Evolutionary conservation across 805 yeast species (phyloP), one percentile per base, ranked within the genome.

Genomic region (Wickerhamomyces rabaulensis): DNA sequence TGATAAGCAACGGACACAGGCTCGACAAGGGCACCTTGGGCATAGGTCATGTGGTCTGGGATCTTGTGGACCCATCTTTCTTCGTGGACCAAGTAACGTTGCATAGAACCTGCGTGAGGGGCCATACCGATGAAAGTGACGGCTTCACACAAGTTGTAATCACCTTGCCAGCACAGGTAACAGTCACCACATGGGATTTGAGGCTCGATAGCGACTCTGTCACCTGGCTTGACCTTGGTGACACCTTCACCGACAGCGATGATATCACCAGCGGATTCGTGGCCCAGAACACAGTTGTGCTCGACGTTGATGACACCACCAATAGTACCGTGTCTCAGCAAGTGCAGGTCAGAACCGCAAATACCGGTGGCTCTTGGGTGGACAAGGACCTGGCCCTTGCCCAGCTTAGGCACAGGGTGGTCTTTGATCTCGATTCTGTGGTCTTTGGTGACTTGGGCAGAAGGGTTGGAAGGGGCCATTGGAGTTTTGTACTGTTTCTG

Each of bases 271-370:
- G 70, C 57, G 23, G 69, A 58, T 60, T 74, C 79, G 48, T 73
- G 78, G n/a, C 78, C 78, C 42, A 70, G 54, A 23, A 67, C 63
- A 52, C 70, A 61, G 49, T 67, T 62, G 15, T 65, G 68, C 5
- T 58, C 44, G 25, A 72, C 60, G 16, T 33, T 33, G 10, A 56
- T 57, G 48, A 70, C 60, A 43, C 76, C 75, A 25, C 81, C 87
- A 49, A 82, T 82, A 47, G 70, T 74, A 40, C 89, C 90, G 50
- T 78, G 80, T 46, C 78, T 73, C 68, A 78, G 80, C 66, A 80
- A 82, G 60, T 84, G 89, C 50, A 82, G 71, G 62, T 84, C 91
- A 20, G 86, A 77, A 16, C 90, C 90, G 64, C 90, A 84, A 53
- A 84, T 83, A 23, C 90, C 90, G 8, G 87, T 81, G 43, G 81